Base-by-base conservation (phyloP, 306 rosid species). In the Prunus persica region DNA sequence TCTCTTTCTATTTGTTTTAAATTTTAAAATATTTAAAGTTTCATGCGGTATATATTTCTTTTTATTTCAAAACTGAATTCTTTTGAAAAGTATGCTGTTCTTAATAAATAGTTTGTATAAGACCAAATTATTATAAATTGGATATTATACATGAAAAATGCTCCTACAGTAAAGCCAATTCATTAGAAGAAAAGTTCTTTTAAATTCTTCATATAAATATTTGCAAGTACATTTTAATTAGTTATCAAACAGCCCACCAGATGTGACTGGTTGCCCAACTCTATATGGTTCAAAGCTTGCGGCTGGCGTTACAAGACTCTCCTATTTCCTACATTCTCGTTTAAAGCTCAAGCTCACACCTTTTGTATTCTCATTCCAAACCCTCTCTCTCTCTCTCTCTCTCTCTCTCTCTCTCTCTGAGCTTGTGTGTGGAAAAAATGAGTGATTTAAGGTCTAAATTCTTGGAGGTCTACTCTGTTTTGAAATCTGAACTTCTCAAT, bases 401-500 rank as follows among this genome's bases (percentile, higher is more conserved):
- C n/a, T 14, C 45, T 56, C 38, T 20, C 19, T 6, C 9, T 27
- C 6, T 66, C 30, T 11, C 27, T 56, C 43, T 65, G n/a, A 52
- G 38, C 13, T 27, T 56, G 22, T 14, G 22, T 52, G 57, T 4
- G 11, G n/a, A 52, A 11, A 11, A 41, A 45, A 86, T 86, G 89
- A 67, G 77, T 34, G 86, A 73, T 65, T 47, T 80, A 20, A 86
- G 78, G 75, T 63, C 71, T 47, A 86, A 82, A 63, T 86, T 86
- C 86, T 46, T 80, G 76, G 82, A 80, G 68, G 86, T 80, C 24
- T 86, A 86, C 82, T 73, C 86, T 30, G 49, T 82, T 56, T 62
- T 86, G 84, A 86, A 86, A 77, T 68, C 85, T 6, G 89, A 86
- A 83, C 86, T 86, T 30, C 74, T 86, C 73, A 71, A 82, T 30